These are phyloP conservation scores for Chloris gayana DNA, from an alignment of 176 grass and related monocot species.

Conservation along the genomic window DNA sequence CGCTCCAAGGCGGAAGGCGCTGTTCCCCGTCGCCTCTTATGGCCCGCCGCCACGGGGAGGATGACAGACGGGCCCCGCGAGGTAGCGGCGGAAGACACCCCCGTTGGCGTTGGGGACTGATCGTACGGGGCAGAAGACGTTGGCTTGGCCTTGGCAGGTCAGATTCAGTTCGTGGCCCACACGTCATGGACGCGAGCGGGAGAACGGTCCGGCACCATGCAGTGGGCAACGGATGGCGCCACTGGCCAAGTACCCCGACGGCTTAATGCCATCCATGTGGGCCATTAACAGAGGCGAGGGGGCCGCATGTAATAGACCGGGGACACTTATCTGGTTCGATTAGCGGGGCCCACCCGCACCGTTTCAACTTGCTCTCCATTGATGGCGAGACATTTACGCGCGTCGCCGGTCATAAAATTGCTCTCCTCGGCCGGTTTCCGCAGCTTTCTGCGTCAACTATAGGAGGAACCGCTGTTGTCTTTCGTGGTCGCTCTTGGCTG, in stretches of 20 bases:
- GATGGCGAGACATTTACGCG: constrained; percentile 18
- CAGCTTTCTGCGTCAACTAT: neutral
- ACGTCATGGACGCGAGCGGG: constrained; percentile 26
- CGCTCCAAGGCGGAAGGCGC: constrained; percentile 30
- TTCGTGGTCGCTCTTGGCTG: constrained; percentile 11
- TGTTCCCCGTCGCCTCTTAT: constrained; percentile 32
- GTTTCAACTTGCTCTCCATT: neutral
- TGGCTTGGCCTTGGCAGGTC: neutral
- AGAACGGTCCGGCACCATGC: neutral
- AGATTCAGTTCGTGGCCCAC: constrained; percentile 28
- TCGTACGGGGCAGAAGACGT: constrained; percentile 19
- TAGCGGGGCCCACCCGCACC: neutral
- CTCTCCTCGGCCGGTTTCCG: constrained; percentile 15
- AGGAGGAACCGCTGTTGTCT: neutral
- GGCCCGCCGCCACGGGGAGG: neutral
- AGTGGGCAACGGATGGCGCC: constrained; percentile 17
- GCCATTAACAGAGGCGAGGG: too few species aligned
- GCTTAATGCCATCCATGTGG: neutral
- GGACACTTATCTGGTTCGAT: neutral
- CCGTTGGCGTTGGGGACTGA: neutral
- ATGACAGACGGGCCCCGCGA: constrained; percentile 10
- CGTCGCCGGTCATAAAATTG: neutral
- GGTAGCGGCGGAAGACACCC: constrained; percentile 16
- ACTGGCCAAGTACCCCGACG: neutral
- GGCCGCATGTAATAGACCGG: too few species aligned